A percentile compares a stretch with the other conserved stretches of the same genome.
Evolutionary conservation across 192 early-diverging fungal genomes (phyloP).

Genomic region (Coemansia asiatica): DNA sequence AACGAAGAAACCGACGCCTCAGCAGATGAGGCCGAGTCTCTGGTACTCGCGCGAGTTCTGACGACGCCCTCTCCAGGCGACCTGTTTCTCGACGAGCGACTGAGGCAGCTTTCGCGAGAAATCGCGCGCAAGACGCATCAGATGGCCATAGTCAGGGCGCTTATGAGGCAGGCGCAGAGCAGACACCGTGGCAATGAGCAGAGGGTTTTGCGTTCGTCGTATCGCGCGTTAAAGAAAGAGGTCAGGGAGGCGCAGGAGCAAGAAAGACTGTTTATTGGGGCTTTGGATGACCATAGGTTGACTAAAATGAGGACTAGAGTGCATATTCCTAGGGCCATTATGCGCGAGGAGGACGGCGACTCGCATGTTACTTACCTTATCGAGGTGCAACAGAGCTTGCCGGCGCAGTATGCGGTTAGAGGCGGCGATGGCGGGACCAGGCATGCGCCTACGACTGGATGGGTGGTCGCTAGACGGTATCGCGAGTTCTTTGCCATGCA

Average conservation of each 20-base stretch:
- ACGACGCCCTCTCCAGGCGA: slow-evolving; percentile 68
- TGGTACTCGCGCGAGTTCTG: slow-evolving; percentile 53
- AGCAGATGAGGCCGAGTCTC: slow-evolving; percentile 38
- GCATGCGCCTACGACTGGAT: slow-evolving; percentile 49
- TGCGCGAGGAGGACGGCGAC: neutral
- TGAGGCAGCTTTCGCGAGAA: slow-evolving; percentile 55
- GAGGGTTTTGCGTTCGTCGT: slow-evolving; percentile 64
- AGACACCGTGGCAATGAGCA: slow-evolving; percentile 60
- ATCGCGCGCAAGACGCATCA: slow-evolving; percentile 63
- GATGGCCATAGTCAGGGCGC: slow-evolving; percentile 64
- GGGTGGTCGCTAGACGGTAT: slow-evolving; percentile 78
- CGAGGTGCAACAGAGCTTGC: slow-evolving; percentile 65
- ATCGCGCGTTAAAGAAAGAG: slow-evolving; percentile 58
- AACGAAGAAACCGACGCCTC: neutral
- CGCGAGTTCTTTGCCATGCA: slow-evolving; percentile 87
- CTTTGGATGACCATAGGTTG: slow-evolving; percentile 63
- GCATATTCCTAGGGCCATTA: slow-evolving; percentile 43
- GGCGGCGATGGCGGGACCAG: neutral
- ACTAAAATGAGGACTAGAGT: slow-evolving; percentile 52
- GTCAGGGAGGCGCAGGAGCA: slow-evolving; percentile 62
- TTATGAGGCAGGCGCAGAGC: slow-evolving; percentile 62
- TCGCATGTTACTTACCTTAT: slow-evolving; percentile 56
- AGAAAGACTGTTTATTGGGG: slow-evolving; percentile 60
- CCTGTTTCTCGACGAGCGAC: slow-evolving; percentile 61
- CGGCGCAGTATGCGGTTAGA: slow-evolving; percentile 40